A percentile compares a stretch with the other conserved stretches of the same genome.
Evolutionary conservation across 768 basidiomycete species (phyloP).

Genomic region (Boletus reticulatus): DNA sequence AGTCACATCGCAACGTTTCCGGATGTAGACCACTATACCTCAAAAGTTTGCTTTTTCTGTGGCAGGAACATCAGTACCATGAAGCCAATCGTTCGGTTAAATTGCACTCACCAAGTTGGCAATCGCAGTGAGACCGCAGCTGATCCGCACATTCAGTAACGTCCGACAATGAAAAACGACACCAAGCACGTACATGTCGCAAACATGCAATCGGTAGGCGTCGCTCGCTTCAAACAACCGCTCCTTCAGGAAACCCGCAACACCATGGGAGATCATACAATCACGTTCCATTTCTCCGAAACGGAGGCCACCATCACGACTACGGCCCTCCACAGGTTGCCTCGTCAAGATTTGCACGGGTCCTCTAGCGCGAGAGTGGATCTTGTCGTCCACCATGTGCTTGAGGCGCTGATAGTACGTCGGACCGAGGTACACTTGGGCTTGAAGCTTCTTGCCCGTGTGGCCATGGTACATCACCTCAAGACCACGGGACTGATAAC

Average conservation of each 20-base stretch:
- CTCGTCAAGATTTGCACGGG: conserved; percentile 97
- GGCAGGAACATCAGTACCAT: conserved; percentile 6
- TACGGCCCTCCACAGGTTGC: conserved; percentile 98
- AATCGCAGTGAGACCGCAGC: conserved; percentile 94
- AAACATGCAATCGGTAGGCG: conserved; percentile 92
- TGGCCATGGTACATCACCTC: conserved; percentile 99
- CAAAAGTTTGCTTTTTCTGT: conserved; percentile 97
- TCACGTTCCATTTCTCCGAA: conserved; percentile 99
- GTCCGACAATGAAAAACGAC: neutral
- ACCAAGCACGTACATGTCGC: conserved; percentile 76
- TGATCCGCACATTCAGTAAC: conserved; percentile 29
- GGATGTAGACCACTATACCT: conserved; percentile 41
- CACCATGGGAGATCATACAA: conserved; percentile 99
- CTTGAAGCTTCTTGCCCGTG: conserved; percentile 96
- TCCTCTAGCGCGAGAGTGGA: conserved; percentile 95
- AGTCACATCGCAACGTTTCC: conserved; percentile 1
- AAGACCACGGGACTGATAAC: conserved; percentile 95
- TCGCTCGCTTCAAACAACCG: conserved; percentile 92
- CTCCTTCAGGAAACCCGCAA: conserved; percentile 97
- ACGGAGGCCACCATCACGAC: conserved; percentile 96
- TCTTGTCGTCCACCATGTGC: conserved; percentile 99
- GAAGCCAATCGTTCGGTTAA: neutral
- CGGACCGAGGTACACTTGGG: conserved; percentile 97
- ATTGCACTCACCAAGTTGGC: conserved; percentile 79
- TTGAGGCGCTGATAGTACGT: conserved; percentile 99